Percentiles rank a stretch among this genome's conserved stretches.
Conservation (phyloP, 345 rosid species). For the Populus davidiana region DNA sequence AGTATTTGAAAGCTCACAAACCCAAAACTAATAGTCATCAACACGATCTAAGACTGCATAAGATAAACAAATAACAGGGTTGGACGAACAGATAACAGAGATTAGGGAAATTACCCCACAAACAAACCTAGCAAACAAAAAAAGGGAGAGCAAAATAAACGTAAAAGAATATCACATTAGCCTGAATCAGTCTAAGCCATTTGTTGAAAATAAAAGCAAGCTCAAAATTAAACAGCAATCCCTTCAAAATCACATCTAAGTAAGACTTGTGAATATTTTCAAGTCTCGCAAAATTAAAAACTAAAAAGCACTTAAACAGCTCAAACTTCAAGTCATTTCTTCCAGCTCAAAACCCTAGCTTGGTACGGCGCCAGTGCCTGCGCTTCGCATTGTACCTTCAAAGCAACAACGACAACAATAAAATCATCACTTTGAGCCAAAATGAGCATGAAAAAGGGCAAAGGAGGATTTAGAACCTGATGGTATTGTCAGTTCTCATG, state of each 20-base stretch:
- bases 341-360: constrained; percentile 55
- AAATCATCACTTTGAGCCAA: background rate
- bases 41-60: background rate
- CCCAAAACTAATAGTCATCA: background rate
- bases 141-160: background rate
- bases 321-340: background rate
- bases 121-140: too few species aligned
- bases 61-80: background rate
- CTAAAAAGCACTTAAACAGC: background rate
- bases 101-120: background rate
- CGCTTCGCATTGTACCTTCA: constrained; percentile 62
- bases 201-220: background rate
- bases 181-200: background rate
- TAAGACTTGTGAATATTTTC: background rate
- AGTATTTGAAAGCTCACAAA: background rate
- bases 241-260: constrained; percentile 7
- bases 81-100: background rate
- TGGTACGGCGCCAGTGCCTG: constrained; percentile 71
- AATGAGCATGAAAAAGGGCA: background rate
- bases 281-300: background rate
- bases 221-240: background rate
- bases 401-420: background rate
- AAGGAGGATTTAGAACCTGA: constrained; percentile 12
- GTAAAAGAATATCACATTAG: background rate
- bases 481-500: constrained; percentile 29